Conservation (phyloP, 192 early-diverging fungal genomes). For the Coemansia aciculifera region DNA sequence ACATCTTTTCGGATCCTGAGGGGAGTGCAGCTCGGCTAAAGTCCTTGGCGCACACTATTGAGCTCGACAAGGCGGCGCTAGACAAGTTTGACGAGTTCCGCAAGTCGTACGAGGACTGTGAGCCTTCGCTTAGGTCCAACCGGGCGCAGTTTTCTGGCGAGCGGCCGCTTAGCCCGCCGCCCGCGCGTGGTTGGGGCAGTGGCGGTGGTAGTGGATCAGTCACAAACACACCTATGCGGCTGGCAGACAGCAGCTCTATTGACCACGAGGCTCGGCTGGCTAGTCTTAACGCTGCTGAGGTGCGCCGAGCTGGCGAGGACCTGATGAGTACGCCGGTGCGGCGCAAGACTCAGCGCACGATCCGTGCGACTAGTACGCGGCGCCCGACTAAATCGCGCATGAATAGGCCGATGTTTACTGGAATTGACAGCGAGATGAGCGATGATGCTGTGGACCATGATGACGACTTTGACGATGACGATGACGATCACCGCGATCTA, state of each 20-base stretch:
- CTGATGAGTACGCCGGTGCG: constrained; percentile 50
- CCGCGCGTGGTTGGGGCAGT: constrained; percentile 26
- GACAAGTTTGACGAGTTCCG: constrained; percentile 51
- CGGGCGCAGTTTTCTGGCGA: constrained; percentile 50
- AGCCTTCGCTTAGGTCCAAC: constrained; percentile 41
- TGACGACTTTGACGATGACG: constrained; percentile 25
- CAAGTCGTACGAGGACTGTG: constrained; percentile 47
- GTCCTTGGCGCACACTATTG: constrained; percentile 14
- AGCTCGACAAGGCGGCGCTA: constrained; percentile 34
- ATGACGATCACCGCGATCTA: constrained; percentile 33
- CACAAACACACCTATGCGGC: constrained; percentile 32
- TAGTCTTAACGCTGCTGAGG: constrained; percentile 30
- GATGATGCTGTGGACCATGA: constrained; percentile 23
- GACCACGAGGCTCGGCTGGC: constrained; percentile 31
- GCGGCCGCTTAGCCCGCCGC: constrained; percentile 47
- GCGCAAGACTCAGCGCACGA: constrained; percentile 24
- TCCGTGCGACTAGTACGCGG: constrained; percentile 38
- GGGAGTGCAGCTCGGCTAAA: constrained; percentile 19
- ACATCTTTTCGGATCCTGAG: constrained; percentile 31
- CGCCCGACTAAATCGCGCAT: constrained; percentile 31
- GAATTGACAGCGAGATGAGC: constrained; percentile 36
- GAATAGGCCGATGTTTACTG: constrained; percentile 23
- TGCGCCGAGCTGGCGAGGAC: constrained; percentile 45
- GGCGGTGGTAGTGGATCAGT: constrained; percentile 17
- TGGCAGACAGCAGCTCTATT: constrained; percentile 7